Percentiles rank a stretch among this genome's conserved stretches.
Evolutionary conservation across 768 basidiomycete genomes (phyloP).

Genomic region (Cystofilobasidium bisporidii): DNA sequence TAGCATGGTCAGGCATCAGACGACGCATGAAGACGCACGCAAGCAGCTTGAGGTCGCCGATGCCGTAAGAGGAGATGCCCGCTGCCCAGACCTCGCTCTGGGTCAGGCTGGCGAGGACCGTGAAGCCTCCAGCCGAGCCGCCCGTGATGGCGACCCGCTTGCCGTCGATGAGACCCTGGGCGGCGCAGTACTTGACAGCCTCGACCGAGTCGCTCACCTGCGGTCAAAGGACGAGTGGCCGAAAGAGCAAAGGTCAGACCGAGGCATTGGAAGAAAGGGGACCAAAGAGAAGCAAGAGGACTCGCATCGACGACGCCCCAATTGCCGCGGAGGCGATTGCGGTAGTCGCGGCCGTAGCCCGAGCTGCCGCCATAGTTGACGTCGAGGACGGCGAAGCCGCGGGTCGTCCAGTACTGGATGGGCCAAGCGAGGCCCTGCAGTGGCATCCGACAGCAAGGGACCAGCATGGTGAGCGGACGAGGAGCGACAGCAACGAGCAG

Average conservation of each 20-base stretch:
- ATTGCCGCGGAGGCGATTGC: slow-evolving; percentile 50
- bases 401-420: slow-evolving; percentile 29
- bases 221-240: not conserved
- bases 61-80: slow-evolving; percentile 57
- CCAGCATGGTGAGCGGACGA: not conserved
- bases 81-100: slow-evolving; percentile 51
- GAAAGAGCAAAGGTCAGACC: not conserved
- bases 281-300: not conserved
- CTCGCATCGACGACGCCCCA: slow-evolving; percentile 67
- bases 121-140: slow-evolving; percentile 64
- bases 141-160: slow-evolving; percentile 61
- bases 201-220: slow-evolving; percentile 49
- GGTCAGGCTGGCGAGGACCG: slow-evolving; percentile 49
- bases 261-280: not conserved
- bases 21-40: slow-evolving; percentile 30
- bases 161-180: slow-evolving; percentile 53
- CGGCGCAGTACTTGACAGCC: slow-evolving; percentile 48
- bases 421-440: slow-evolving; percentile 13
- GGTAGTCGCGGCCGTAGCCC: slow-evolving; percentile 62
- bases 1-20: not conserved
- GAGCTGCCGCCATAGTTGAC: slow-evolving; percentile 67
- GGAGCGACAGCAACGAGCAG: not conserved
- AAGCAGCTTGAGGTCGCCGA: slow-evolving; percentile 55
- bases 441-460: too few species aligned
- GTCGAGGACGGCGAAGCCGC: slow-evolving; percentile 48